Base-by-base conservation (phyloP, 208 protist species). In the Herpetomonas tarakana region DNA sequence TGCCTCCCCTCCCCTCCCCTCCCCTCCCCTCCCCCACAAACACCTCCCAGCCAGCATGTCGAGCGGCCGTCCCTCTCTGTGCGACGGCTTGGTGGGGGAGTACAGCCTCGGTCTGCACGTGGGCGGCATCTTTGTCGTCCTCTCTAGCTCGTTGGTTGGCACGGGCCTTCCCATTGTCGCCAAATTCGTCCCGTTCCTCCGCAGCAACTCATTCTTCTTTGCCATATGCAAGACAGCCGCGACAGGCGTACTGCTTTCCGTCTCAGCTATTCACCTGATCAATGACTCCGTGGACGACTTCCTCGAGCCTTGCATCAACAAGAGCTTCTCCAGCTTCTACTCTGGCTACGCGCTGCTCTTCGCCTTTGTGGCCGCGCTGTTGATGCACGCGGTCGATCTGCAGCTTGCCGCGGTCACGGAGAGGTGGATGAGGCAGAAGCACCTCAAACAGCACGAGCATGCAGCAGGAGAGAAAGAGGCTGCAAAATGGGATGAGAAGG, bases 101-200 rank as follows among this genome's bases (percentile, higher is more conserved):
- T 86, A 86, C 55, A 81, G 72, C 3, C 22, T 65, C 26, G 54
- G 71, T 21, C 47, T 82, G 47, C 83, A 86, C 51, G 56, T 86
- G 31, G 64, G 46, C 18, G 75, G 73, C 18, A 77, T 79, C 9
- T 79, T 90, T 54, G 39, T 90, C 0, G 65, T 86, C 21, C 68
- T 90, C 11, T 39, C 57, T 12, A 61, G 70, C 26, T 88, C 81
- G 2, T 27, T 88, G 41, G 11, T 84, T 18, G 77, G 74, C 1
- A 72, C 68, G 29, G 46, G 52, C 24, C 65, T 88, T 52, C 76
- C 81, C 7, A 63, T 88, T 45, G 52, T 68, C 53, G 64, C 56
- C 11, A 82, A 74, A 52, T 76, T 71, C 47, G 41, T 83, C 45
- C 53, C 57, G 22, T 3, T 47, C 0, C 62, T 83, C 22, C 57